Evolutionary conservation across 176 grass and related monocot genomes (phyloP).

Genomic region (Zoysia japonica): DNA sequence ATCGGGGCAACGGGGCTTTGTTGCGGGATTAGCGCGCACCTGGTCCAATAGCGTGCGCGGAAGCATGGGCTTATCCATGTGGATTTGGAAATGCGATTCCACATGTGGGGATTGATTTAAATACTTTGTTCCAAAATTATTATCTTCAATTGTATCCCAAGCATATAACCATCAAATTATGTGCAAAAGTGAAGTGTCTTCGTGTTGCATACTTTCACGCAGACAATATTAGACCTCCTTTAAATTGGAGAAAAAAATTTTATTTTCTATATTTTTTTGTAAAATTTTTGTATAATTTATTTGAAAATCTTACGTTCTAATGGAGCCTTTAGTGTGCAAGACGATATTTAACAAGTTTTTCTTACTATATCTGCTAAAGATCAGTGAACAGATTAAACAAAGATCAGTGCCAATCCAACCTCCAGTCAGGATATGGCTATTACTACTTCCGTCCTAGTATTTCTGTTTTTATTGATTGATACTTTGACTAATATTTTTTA

Average conservation of each 20-base stretch:
- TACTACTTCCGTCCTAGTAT: no score
- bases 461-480: no score
- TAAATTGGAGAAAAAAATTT: no score
- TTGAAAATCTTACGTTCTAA: no score
- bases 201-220: not conserved
- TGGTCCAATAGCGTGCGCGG: constrained; percentile 7
- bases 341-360: not conserved
- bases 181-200: not conserved
- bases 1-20: not conserved
- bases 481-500: no score
- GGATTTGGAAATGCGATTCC: not conserved
- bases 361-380: not conserved
- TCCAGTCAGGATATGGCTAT: not conserved
- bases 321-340: not conserved
- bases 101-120: no score
- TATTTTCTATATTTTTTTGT: no score
- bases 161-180: not conserved
- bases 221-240: not conserved
- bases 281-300: no score
- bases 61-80: constrained; percentile 26
- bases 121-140: no score
- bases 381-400: not conserved
- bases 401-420: not conserved
- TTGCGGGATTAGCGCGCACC: not conserved
- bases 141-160: not conserved